Conservation (phyloP, 805 yeast genomes). For the Candida pini region DNA sequence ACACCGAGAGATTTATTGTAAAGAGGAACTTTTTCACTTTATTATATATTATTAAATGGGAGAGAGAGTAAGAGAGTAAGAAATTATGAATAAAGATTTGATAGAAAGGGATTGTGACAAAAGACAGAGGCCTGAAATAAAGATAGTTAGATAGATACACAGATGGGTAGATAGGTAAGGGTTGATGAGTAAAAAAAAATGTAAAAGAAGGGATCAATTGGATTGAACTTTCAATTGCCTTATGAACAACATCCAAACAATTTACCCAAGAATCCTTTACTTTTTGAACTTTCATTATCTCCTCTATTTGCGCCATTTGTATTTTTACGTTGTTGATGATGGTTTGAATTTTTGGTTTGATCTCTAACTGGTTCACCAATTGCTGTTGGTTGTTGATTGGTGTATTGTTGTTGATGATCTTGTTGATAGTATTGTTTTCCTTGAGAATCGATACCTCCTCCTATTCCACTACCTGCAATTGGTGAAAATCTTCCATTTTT, state of each 20-base stretch:
- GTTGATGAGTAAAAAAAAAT: neutral
- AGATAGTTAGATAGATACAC: neutral
- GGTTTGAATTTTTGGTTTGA: conserved; percentile 3
- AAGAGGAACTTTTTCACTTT: too few species aligned
- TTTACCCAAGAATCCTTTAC: conserved; percentile 24
- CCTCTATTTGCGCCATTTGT: too few species aligned
- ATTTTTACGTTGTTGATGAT: conserved; percentile 7
- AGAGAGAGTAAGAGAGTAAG: too few species aligned
- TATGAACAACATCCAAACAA: conserved; percentile 18
- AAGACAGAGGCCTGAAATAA: neutral
- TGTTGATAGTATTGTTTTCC: conserved; percentile 13
- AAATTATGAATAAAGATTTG: too few species aligned
- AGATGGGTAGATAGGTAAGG: neutral
- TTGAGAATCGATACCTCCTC: conserved; percentile 6
- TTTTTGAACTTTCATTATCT: conserved; percentile 15
- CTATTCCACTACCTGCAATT: conserved; percentile 9
- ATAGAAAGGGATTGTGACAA: too few species aligned
- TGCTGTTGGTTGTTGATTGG: conserved; percentile 19
- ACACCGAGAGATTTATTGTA: too few species aligned
- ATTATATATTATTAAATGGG: too few species aligned
- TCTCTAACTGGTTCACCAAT: conserved; percentile 13
- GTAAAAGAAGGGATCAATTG: neutral
- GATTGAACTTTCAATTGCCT: neutral
- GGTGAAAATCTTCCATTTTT: conserved; percentile 20
- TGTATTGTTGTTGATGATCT: conserved; percentile 14